A percentile compares a stretch with the other conserved stretches of the same genome.
Conservation (phyloP, 345 rosid species). For the Brassica juncea region DNA sequence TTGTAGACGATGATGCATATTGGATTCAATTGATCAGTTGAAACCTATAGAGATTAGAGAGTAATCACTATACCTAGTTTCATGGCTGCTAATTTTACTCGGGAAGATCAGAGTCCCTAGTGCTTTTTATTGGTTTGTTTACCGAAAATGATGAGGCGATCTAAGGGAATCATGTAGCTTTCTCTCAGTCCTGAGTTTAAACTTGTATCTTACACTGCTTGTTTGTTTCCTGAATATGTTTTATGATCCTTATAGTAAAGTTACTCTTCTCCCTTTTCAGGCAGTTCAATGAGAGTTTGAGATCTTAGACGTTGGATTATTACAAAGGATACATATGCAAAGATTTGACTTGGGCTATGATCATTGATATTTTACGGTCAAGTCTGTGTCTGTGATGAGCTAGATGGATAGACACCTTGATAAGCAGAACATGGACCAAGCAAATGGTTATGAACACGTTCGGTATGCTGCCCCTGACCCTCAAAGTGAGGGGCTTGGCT, state of each 20-base stretch:
- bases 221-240: background rate
- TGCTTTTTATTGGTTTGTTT: background rate
- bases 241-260: too few species aligned
- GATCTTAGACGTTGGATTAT: slow-evolving; percentile 2
- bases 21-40: background rate
- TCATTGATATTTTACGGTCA: slow-evolving; percentile 23
- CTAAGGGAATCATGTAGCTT: too few species aligned
- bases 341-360: slow-evolving; percentile 17
- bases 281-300: slow-evolving; percentile 28
- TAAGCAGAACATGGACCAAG: slow-evolving; percentile 34
- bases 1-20: too few species aligned
- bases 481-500: too few species aligned
- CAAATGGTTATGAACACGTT: too few species aligned
- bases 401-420: slow-evolving; percentile 34
- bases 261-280: too few species aligned
- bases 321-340: slow-evolving; percentile 27
- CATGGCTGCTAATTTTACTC: background rate
- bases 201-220: too few species aligned
- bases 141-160: too few species aligned
- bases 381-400: background rate
- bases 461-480: too few species aligned
- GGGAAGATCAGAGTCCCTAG: background rate
- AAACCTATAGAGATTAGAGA: background rate
- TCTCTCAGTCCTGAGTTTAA: too few species aligned
- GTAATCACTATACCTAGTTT: slow-evolving; percentile 10